Conservation (phyloP, 202 grass and related monocot genomes). For the Cymbopogon flexuosus region DNA sequence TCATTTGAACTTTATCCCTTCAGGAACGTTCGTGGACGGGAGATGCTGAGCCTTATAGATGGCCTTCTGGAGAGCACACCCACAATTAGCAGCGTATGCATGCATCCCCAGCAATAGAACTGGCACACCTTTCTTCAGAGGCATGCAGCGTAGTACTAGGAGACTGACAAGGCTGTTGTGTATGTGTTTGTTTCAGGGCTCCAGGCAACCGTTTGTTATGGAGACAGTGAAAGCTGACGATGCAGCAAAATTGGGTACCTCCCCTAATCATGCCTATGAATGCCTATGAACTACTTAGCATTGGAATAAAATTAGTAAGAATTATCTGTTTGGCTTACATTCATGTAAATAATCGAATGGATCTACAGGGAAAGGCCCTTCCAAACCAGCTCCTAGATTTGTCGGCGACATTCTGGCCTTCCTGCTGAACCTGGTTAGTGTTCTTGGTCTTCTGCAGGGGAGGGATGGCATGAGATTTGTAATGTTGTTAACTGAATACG, state of each 20-base stretch:
- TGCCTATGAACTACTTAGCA: too few species aligned
- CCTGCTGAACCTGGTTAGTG: slow-evolving; percentile 67
- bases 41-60: slow-evolving; percentile 77
- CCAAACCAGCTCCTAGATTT: slow-evolving; percentile 68
- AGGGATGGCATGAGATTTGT: background rate
- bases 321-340: background rate
- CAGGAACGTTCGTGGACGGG: slow-evolving; percentile 74
- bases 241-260: slow-evolving; percentile 63
- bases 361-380: slow-evolving; percentile 68
- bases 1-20: background rate
- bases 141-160: background rate
- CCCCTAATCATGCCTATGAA: background rate
- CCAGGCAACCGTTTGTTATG: slow-evolving; percentile 74
- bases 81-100: slow-evolving; percentile 64
- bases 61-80: slow-evolving; percentile 75
- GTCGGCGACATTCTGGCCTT: slow-evolving; percentile 81
- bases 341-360: background rate
- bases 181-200: slow-evolving; percentile 46
- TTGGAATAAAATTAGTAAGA: background rate
- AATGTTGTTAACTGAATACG: background rate
- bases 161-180: background rate
- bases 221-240: slow-evolving; percentile 94
- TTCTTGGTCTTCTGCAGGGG: background rate
- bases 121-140: background rate
- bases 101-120: background rate